A percentile compares a stretch with the other conserved stretches of the same genome.
These are phyloP conservation scores for Talaromyces atroroseus DNA, from an alignment of 2,329 filamentous ascomycete genomes.

Conservation along the genomic window DNA sequence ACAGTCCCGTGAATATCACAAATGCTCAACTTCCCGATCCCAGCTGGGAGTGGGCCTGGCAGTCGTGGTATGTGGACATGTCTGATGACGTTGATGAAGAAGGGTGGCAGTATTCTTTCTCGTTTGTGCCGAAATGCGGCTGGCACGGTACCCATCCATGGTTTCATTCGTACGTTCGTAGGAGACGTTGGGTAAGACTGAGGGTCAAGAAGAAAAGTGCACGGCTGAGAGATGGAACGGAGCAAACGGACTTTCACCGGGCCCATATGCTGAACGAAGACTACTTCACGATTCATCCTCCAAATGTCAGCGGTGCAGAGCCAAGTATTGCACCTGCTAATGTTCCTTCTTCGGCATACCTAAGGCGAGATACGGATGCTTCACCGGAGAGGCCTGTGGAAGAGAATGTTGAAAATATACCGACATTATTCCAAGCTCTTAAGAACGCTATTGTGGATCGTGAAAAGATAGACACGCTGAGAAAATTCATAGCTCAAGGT, in stretches of 20 bases:
- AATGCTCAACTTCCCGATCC: conserved; percentile 93
- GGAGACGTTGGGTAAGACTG: conserved; percentile 81
- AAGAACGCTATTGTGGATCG: conserved; percentile 73
- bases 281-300: conserved; percentile 70
- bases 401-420: conserved; percentile 59
- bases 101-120: conserved; percentile 94
- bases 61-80: conserved; percentile 68
- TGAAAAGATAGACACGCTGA: conserved; percentile 80
- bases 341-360: conserved; percentile 21
- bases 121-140: conserved; percentile 66
- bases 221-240: conserved; percentile 16
- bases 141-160: conserved; percentile 88
- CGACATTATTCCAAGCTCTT: conserved; percentile 63
- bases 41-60: conserved; percentile 85
- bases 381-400: conserved; percentile 39
- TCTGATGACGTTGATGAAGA: conserved; percentile 79
- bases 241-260: conserved; percentile 33
- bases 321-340: conserved; percentile 31
- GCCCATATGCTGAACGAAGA: conserved; percentile 66
- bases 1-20: conserved; percentile 63
- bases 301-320: conserved; percentile 41
- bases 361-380: conserved; percentile 35
- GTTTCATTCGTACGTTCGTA: conserved; percentile 92
- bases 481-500: conserved; percentile 73
- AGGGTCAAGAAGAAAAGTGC: conserved; percentile 57